A percentile compares a stretch with the other conserved stretches of the same genome.
These are phyloP conservation scores for Didymella segeticola DNA, from an alignment of 2,329 filamentous ascomycete genomes.

Conservation along the genomic window DNA sequence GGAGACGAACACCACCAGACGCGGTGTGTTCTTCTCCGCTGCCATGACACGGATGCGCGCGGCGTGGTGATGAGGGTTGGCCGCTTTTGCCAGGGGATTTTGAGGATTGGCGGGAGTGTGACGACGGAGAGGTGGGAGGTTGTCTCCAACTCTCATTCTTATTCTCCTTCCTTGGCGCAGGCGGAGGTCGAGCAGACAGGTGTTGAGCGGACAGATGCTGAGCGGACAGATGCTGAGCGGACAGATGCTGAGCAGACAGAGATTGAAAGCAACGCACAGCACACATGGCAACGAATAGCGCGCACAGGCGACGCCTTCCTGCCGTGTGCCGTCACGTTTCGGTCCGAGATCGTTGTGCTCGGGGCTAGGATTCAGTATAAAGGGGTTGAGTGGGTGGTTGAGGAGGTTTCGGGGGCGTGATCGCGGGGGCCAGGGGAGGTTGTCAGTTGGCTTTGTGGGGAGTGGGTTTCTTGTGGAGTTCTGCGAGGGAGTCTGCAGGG, in stretches of 20 bases:
- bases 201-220: background rate
- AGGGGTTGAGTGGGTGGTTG: slow-evolving; percentile 48
- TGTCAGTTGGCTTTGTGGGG: too few species aligned
- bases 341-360: slow-evolving; percentile 34
- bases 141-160: too few species aligned
- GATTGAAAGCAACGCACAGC: background rate
- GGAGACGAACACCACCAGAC: too few species aligned
- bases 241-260: background rate
- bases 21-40: slow-evolving; percentile 51
- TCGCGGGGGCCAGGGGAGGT: too few species aligned
- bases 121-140: slow-evolving; percentile 64
- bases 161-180: too few species aligned
- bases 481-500: too few species aligned
- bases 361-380: slow-evolving; percentile 42
- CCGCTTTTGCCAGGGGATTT: slow-evolving; percentile 62
- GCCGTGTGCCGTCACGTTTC: slow-evolving; percentile 50
- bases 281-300: slow-evolving; percentile 47
- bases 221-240: background rate
- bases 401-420: too few species aligned
- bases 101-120: slow-evolving; percentile 54
- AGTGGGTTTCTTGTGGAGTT: too few species aligned
- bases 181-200: background rate
- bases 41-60: slow-evolving; percentile 42
- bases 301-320: slow-evolving; percentile 50
- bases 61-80: slow-evolving; percentile 64